Conservation (phyloP, 192 early-diverging fungal genomes). For the Coemansia sp. region DNA sequence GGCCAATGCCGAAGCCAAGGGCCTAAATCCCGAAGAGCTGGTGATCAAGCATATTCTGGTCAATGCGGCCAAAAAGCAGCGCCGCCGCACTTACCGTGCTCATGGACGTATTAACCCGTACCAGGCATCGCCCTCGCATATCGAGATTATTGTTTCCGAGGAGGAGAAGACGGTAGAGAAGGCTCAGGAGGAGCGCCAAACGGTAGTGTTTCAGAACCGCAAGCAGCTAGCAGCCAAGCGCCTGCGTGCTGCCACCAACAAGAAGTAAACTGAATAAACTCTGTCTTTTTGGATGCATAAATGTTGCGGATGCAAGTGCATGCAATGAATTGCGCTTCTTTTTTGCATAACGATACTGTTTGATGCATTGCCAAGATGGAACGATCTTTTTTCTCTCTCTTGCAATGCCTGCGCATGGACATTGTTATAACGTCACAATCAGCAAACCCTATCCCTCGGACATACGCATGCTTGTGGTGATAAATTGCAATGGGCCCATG, state of each 20-base stretch:
- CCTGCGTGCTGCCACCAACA: conserved; percentile 31
- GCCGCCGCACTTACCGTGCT: conserved; percentile 96
- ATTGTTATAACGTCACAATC: too few species aligned
- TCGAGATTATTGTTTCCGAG: conserved; percentile 93
- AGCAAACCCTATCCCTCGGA: too few species aligned
- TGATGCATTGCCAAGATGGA: too few species aligned
- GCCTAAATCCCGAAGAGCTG: conserved; percentile 82
- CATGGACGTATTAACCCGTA: conserved; percentile 97
- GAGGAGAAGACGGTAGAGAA: conserved; percentile 82
- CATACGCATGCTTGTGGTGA: too few species aligned
- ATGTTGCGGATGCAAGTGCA: too few species aligned
- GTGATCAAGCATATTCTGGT: conserved; percentile 95
- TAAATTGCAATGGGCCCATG: too few species aligned
- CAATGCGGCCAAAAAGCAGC: conserved; percentile 97
- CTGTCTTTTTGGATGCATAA: background rate
- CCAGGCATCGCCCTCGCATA: conserved; percentile 94
- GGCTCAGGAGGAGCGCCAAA: conserved; percentile 54
- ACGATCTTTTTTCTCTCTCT: too few species aligned
- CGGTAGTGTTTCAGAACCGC: conserved; percentile 51
- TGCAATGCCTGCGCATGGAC: too few species aligned
- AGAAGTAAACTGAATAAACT: conserved; percentile 23
- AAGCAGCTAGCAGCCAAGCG: conserved; percentile 49
- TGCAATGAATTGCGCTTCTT: too few species aligned
- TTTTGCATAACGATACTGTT: too few species aligned
- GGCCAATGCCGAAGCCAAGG: conserved; percentile 96